These are phyloP conservation scores for Rhododendron vialii DNA, from an alignment of 148 eudicot species.

Conservation along the genomic window DNA sequence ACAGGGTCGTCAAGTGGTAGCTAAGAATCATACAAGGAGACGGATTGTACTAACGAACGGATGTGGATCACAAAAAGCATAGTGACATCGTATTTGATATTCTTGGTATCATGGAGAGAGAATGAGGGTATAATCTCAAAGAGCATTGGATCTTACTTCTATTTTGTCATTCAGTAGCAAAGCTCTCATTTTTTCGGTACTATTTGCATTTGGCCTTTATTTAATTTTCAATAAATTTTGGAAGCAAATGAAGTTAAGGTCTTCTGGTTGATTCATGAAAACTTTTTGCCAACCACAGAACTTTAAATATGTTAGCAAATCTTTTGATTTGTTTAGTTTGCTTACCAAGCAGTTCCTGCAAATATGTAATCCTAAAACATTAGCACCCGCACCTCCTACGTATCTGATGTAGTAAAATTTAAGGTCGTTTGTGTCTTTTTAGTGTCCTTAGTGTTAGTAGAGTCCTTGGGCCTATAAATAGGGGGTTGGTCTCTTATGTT, in stretches of 20 bases:
- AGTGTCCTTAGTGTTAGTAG: too few relatives aligned
- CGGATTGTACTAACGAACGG: background rate
- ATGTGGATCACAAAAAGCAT: background rate
- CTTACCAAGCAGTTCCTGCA: background rate
- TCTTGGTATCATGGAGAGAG: background rate
- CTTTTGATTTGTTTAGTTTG: background rate
- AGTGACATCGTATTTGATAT: background rate
- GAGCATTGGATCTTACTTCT: background rate
- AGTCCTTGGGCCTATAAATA: too few relatives aligned
- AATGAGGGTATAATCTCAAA: background rate
- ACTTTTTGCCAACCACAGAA: too few relatives aligned
- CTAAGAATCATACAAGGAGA: background rate
- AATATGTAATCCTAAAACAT: background rate
- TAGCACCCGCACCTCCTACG: too few relatives aligned
- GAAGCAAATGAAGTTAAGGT: background rate
- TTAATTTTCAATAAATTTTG: too few relatives aligned
- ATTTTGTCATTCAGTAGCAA: too few relatives aligned
- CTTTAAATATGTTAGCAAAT: background rate
- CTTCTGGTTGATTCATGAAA: background rate
- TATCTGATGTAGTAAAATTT: too few relatives aligned
- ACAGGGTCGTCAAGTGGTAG: background rate
- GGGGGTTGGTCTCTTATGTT: too few relatives aligned
- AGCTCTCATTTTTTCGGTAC: too few relatives aligned
- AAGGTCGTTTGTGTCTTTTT: too few relatives aligned
- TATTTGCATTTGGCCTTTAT: too few relatives aligned